These are phyloP conservation scores for Tanacetum coccineum DNA, from an alignment of 129 eudicot genomes.

Conservation along the genomic window DNA sequence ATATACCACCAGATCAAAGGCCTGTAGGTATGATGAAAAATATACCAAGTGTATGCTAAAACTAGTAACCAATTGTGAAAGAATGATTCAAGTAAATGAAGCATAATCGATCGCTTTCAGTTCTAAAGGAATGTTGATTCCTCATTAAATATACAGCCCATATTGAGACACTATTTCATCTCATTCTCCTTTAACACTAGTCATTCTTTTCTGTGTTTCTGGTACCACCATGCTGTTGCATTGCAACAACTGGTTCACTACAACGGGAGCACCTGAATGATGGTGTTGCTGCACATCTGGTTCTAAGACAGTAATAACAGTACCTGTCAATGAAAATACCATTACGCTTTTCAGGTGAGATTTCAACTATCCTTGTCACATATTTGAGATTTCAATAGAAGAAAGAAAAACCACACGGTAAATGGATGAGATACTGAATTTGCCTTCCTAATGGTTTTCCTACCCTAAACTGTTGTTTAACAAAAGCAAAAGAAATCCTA, in stretches of 20 bases:
- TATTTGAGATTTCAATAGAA: neutral
- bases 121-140: slow-evolving; percentile 13
- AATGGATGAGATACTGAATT: neutral
- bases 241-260: slow-evolving; percentile 81
- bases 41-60: neutral
- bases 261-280: slow-evolving; percentile 87
- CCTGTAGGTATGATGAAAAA: neutral
- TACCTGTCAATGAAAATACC: slow-evolving; percentile 24
- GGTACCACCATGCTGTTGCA: slow-evolving; percentile 72
- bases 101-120: slow-evolving; percentile 2
- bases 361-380: neutral
- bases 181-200: slow-evolving; percentile 20
- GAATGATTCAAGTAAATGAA: slow-evolving; percentile 16
- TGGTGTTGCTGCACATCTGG: slow-evolving; percentile 75
- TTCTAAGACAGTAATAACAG: slow-evolving; percentile 83
- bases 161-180: slow-evolving; percentile 11
- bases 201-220: slow-evolving; percentile 15
- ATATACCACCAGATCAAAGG: neutral
- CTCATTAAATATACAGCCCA: slow-evolving; percentile 31
- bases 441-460: neutral
- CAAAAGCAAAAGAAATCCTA: neutral
- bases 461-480: neutral
- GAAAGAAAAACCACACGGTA: neutral
- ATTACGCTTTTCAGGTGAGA: neutral
- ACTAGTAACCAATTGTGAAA: slow-evolving; percentile 13